Evolutionary conservation across 208 protist species (phyloP).

Genomic region (Crithidia mellificae): DNA sequence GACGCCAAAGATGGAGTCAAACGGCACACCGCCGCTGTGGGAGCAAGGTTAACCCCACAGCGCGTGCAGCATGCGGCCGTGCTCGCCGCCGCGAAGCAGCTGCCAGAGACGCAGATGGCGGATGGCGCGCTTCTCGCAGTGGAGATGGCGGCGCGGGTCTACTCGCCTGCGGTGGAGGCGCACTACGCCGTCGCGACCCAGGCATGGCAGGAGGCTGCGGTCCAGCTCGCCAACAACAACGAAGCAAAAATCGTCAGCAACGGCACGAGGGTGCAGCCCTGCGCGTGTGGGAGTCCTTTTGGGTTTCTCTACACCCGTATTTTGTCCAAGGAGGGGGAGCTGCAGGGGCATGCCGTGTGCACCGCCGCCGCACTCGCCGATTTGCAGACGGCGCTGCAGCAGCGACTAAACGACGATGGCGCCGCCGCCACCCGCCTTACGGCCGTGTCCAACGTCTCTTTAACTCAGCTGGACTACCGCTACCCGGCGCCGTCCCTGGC

Average conservation of each 20-base stretch:
- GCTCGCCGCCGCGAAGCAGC: constrained; percentile 17
- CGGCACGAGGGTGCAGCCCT: not conserved
- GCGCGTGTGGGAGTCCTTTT: constrained; percentile 29
- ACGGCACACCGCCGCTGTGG: not conserved
- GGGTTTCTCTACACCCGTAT: constrained; percentile 15
- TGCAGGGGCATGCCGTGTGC: not conserved
- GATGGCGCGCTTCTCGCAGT: constrained; percentile 35
- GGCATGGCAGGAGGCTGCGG: constrained; percentile 32
- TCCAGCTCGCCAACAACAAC: not conserved
- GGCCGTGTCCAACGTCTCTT: not conserved
- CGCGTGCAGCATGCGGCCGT: constrained; percentile 37
- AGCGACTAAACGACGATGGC: not conserved
- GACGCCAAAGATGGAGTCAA: too few relatives aligned
- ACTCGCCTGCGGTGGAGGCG: constrained; percentile 66
- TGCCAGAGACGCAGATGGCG: constrained; percentile 13
- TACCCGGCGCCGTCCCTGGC: constrained; percentile 21
- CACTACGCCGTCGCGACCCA: constrained; percentile 39
- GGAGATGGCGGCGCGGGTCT: constrained; percentile 54
- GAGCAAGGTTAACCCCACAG: constrained; percentile 36
- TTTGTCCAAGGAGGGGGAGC: not conserved
- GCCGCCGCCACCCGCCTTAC: not conserved
- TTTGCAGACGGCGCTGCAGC: not conserved
- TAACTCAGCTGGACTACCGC: constrained; percentile 43
- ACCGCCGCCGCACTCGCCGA: constrained; percentile 1
- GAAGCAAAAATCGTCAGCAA: not conserved